Percentiles rank a stretch among this genome's conserved stretches.
Conservation (phyloP, 176 grass and related monocot species). For the Tillandsia leiboldiana region DNA sequence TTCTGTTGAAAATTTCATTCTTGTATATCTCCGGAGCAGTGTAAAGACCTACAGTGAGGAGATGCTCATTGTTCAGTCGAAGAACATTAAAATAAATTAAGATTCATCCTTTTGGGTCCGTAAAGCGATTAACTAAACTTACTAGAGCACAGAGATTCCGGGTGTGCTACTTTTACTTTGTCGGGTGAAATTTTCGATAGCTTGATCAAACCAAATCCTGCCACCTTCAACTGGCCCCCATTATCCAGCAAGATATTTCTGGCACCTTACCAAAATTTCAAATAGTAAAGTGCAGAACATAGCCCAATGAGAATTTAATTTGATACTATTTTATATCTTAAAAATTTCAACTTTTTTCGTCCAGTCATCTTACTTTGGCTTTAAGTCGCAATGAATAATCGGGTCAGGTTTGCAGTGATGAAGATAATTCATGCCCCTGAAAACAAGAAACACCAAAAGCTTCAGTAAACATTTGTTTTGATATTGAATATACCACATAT, state of each 20-base stretch:
- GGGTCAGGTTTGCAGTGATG: conserved; percentile 92
- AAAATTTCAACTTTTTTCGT: conserved; percentile 21
- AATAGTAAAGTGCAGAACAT: conserved; percentile 56
- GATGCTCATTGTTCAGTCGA: background rate
- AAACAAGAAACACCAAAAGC: conserved; percentile 9
- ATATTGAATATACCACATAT: background rate
- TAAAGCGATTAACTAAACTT: conserved; percentile 22
- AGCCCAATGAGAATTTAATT: background rate
- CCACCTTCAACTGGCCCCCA: conserved; percentile 67
- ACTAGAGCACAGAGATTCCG: conserved; percentile 50
- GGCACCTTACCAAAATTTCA: conserved; percentile 95
- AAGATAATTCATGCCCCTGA: conserved; percentile 96
- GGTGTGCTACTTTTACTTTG: conserved; percentile 48
- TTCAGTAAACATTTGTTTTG: background rate
- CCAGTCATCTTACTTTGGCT: conserved; percentile 97
- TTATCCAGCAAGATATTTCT: conserved; percentile 99
- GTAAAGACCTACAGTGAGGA: conserved; percentile 41
- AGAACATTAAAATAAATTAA: background rate
- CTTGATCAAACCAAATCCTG: conserved; percentile 58
- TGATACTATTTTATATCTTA: background rate
- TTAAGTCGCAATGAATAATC: conserved; percentile 91
- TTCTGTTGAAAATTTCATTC: conserved; percentile 57
- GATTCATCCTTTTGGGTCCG: background rate
- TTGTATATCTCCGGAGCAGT: conserved; percentile 73
- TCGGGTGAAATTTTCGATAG: conserved; percentile 40